Evolutionary conservation across 2,329 filamentous ascomycete genomes (phyloP).

Genomic region (Sordariomycetes sp.): DNA sequence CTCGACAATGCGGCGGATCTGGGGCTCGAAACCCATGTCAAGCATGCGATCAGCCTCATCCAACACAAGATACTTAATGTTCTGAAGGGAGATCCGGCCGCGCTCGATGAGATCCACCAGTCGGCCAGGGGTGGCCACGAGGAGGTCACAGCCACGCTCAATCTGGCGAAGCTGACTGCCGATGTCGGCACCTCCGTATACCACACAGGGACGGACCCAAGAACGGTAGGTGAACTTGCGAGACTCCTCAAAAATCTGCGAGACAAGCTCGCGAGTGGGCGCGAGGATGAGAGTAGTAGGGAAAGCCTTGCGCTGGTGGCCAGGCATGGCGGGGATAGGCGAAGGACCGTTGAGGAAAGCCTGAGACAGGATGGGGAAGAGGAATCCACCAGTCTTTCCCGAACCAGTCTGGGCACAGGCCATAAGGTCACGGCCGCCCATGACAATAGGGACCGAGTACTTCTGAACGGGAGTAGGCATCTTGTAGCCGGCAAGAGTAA

Average conservation of each 20-base stretch:
- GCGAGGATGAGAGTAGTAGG: conserved; percentile 93
- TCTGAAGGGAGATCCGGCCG: conserved; percentile 91
- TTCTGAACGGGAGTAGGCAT: conserved; percentile 96
- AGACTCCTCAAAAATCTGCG: conserved; percentile 94
- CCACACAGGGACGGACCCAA: conserved; percentile 96
- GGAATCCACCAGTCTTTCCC: conserved; percentile 98
- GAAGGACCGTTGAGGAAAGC: conserved; percentile 86
- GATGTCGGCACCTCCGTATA: conserved; percentile 98
- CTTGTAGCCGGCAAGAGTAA: conserved; percentile 88
- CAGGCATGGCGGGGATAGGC: conserved; percentile 51
- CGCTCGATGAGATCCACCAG: conserved; percentile 97
- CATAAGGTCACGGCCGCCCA: conserved; percentile 96
- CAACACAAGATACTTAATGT: conserved; percentile 98
- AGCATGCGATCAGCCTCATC: conserved; percentile 99
- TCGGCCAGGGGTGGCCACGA: conserved; percentile 95
- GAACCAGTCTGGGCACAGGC: conserved; percentile 99
- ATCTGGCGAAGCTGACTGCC: conserved; percentile 97
- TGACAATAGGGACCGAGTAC: conserved; percentile 98
- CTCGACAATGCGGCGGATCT: conserved; percentile 97
- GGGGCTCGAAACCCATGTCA: conserved; percentile 99
- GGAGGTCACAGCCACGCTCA: conserved; percentile 89
- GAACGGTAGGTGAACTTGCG: conserved; percentile 98
- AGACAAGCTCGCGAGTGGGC: conserved; percentile 95
- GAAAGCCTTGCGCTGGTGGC: conserved; percentile 94
- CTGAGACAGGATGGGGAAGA: conserved; percentile 98